phyloP scores from a whole-genome alignment of 805 yeast genomes.

The Candida pseudoglaebosa region DNA sequence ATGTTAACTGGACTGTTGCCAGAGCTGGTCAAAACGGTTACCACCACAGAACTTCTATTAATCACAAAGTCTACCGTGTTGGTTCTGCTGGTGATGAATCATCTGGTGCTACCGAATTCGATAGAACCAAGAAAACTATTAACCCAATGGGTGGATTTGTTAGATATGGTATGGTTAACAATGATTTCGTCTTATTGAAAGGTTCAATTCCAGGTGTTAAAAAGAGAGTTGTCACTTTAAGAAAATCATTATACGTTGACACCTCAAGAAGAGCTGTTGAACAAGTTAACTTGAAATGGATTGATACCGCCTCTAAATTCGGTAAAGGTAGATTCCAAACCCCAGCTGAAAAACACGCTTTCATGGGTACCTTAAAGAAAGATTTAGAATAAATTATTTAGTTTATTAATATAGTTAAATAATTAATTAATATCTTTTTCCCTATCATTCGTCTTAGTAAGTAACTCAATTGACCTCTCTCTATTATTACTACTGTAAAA shows the following conservation, averaged over 20 bases:
- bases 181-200: constrained; percentile 96
- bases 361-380: constrained; percentile 99
- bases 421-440: neutral
- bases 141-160: constrained; percentile 99
- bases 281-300: constrained; percentile 97
- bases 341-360: constrained; percentile 99
- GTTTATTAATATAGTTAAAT: neutral
- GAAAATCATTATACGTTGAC: constrained; percentile 97
- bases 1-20: constrained; percentile 99
- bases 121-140: constrained; percentile 99
- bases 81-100: constrained; percentile 96
- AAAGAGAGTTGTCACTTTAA: constrained; percentile 98
- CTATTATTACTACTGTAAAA: no score
- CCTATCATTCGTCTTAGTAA: neutral
- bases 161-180: constrained; percentile 96
- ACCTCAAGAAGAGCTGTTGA: constrained; percentile 97
- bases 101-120: constrained; percentile 93
- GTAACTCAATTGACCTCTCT: no score
- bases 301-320: constrained; percentile 99
- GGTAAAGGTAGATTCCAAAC: constrained; percentile 99
- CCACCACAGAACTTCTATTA: constrained; percentile 99
- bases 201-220: constrained; percentile 99
- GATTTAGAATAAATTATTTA: constrained; percentile 73
- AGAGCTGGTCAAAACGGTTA: constrained; percentile 99
- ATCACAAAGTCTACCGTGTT: constrained; percentile 99